Evolutionary conservation across 2,329 filamentous ascomycete genomes (phyloP), one percentile per base, ranked within the genome.

Genomic region (Xylariomycetidae sp.): DNA sequence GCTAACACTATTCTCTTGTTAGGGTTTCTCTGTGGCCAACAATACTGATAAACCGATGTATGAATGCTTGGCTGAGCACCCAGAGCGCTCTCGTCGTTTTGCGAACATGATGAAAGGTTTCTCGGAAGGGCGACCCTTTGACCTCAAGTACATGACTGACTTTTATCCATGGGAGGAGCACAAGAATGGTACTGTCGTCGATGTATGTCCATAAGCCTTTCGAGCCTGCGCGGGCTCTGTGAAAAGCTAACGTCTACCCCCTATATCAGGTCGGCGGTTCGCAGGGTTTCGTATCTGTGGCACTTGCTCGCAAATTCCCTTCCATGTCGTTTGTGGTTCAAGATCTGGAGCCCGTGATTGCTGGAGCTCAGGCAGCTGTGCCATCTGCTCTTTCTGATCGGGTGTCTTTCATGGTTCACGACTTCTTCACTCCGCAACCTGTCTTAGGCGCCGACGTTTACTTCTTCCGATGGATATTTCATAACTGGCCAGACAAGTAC

Each of bases 301-400:
- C 37, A 10, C 16, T 46, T 14, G 41, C 36, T 4, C 26, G 30
- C 6, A 33, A 27, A 9, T 38, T 27, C 19, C 42, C 42, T 2
- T 25, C 15, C 4, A 12, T 48, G 3, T 34, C 34, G 5, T 45
- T 47, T n/a, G 30, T 50, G 0, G 51, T 38, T 51, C 63, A 48
- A 58, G 66, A 50, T 18, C 25, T 46, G 5, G 40, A 33, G 12
- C 22, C 38, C 9, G 37, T 48, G 1, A 30, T 45, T 6, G 26
- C n/a, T 3, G 4, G 4, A 4, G 38, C 27, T 8, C 9, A 38
- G 25, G 12, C 26, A 15, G 5, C 18, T 6, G 27, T 40, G 2
- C 42, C 44, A 4, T 12, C 27, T 4, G 35, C n/a, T n/a, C n/a
- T n/a, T n/a, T n/a, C n/a, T n/a, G n/a, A n/a, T n/a, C n/a, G n/a